Conservation (phyloP, 108 stramenopile genomes). For the Craspedostauros australis region DNA sequence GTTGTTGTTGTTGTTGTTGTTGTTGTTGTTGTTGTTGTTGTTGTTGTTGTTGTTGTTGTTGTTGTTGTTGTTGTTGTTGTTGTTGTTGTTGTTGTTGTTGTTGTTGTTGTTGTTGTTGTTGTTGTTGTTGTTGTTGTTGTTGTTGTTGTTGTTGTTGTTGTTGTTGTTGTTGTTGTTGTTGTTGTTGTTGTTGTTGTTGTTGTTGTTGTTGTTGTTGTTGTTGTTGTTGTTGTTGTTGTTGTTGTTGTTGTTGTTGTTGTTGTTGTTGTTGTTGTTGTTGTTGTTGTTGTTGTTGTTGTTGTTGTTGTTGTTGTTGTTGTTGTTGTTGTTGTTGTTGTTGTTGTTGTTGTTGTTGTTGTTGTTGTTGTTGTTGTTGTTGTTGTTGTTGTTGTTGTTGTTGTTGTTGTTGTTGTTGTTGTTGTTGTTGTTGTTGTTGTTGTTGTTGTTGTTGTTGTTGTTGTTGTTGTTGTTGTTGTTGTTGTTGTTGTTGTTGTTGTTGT, state of each 20-base stretch:
- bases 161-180: constrained; percentile 9
- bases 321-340: constrained; percentile 2
- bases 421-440: constrained; percentile 17
- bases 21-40: constrained; percentile 13
- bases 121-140: constrained; percentile 3
- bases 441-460: constrained; percentile 17
- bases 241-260: constrained; percentile 1
- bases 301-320: constrained; percentile 1
- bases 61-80: constrained; percentile 4
- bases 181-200: constrained; percentile 8
- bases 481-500: constrained; percentile 17
- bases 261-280: constrained; percentile 1
- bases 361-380: constrained; percentile 4
- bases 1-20: constrained; percentile 2
- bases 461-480: constrained; percentile 17
- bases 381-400: constrained; percentile 8
- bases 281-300: constrained; percentile 1
- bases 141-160: constrained; percentile 1
- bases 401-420: constrained; percentile 13
- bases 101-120: constrained; percentile 7
- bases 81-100: constrained; percentile 10
- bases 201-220: constrained; percentile 1
- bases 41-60: constrained; percentile 1
- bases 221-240: constrained; percentile 1
- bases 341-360: constrained; percentile 6